phyloP scores from a whole-genome alignment of 768 basidiomycete species.

The Kwoniella dejecticola region DNA sequence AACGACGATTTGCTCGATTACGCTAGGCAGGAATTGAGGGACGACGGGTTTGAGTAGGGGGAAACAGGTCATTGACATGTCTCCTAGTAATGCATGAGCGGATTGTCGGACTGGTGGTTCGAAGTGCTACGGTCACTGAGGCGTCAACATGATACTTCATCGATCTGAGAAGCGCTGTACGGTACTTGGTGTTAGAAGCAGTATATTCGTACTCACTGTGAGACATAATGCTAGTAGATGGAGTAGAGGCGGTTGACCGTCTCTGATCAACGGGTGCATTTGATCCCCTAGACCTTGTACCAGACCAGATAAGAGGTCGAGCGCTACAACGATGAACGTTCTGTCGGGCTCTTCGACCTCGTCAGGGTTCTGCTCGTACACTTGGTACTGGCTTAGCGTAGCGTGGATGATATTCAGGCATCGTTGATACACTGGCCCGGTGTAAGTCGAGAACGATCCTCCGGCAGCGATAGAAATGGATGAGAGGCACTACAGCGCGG shows the following conservation, averaged over 20 bases:
- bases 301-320: slow-evolving; percentile 93
- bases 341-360: slow-evolving; percentile 87
- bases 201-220: slow-evolving; percentile 59
- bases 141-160: neutral
- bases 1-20: slow-evolving; percentile 85
- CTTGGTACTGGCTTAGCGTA: slow-evolving; percentile 80
- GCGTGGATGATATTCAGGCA: slow-evolving; percentile 82
- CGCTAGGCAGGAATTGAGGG: slow-evolving; percentile 83
- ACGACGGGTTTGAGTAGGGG: slow-evolving; percentile 78
- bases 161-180: neutral
- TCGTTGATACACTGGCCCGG: slow-evolving; percentile 86
- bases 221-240: slow-evolving; percentile 81
- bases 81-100: slow-evolving; percentile 96
- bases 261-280: slow-evolving; percentile 71
- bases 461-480: slow-evolving; percentile 97
- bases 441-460: slow-evolving; percentile 80
- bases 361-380: slow-evolving; percentile 82
- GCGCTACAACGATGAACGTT: slow-evolving; percentile 94
- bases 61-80: slow-evolving; percentile 97
- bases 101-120: slow-evolving; percentile 94
- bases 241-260: slow-evolving; percentile 74
- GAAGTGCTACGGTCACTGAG: slow-evolving; percentile 63
- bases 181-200: neutral
- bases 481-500: slow-evolving; percentile 74
- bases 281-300: slow-evolving; percentile 86